Conservation (phyloP, 805 yeast genomes). For the Ascoidea tarda region DNA sequence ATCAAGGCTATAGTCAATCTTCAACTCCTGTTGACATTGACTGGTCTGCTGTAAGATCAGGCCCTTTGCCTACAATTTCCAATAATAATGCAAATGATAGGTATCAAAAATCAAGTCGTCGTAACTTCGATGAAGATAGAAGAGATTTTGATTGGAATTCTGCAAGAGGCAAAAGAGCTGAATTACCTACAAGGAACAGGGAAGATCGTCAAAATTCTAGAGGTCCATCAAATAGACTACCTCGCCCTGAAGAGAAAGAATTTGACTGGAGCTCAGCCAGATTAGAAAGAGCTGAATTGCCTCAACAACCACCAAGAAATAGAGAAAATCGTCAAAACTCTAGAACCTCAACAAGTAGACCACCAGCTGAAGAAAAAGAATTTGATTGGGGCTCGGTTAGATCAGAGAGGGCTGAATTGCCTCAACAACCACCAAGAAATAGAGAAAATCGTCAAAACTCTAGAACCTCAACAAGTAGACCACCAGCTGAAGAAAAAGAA, state of each 20-base stretch:
- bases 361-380: constrained; percentile 23
- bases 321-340: not conserved
- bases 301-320: not conserved
- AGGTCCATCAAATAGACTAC: constrained; percentile 14
- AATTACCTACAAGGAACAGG: not conserved
- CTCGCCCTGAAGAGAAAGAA: constrained; percentile 18
- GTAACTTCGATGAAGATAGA: not conserved
- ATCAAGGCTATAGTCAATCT: constrained; percentile 16
- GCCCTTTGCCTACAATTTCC: constrained; percentile 14
- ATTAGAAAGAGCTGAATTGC: constrained; percentile 9
- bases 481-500: constrained; percentile 23
- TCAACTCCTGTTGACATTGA: constrained; percentile 19
- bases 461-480: constrained; percentile 2
- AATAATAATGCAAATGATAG: constrained; percentile 12
- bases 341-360: constrained; percentile 2
- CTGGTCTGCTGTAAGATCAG: constrained; percentile 27
- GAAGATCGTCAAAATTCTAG: not conserved
- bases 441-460: not conserved
- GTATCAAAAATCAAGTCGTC: not conserved
- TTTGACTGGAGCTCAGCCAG: not conserved
- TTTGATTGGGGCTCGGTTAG: constrained; percentile 31
- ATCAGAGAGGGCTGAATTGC: constrained; percentile 15
- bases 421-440: not conserved
- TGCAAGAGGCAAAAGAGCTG: not conserved
- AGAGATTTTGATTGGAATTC: constrained; percentile 17